These are phyloP conservation scores for Aegilops bicornis DNA, from an alignment of 176 grass and related monocot species.

Conservation along the genomic window DNA sequence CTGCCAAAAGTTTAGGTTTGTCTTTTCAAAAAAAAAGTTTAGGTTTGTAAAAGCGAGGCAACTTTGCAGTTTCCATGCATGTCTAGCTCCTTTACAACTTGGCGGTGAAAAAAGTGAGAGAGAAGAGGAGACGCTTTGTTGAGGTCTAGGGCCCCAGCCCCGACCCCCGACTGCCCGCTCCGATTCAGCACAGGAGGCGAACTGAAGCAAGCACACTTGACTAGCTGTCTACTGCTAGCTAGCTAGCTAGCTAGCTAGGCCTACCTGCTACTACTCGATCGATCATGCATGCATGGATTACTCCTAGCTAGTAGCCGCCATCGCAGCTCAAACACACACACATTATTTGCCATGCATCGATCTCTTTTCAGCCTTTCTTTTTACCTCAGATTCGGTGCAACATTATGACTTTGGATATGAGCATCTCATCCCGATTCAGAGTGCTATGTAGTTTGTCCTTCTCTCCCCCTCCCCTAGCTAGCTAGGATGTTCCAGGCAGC, in stretches of 20 bases:
- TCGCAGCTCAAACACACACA: not conserved
- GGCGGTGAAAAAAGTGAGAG: not conserved
- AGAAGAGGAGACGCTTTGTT: not conserved
- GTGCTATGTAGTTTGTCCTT: not conserved
- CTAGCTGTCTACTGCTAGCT: not conserved
- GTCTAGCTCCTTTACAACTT: not conserved
- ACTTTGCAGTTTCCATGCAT: slow-evolving; percentile 32
- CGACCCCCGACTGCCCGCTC: not conserved
- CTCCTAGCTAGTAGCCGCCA: not conserved
- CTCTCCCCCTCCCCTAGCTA: not conserved
- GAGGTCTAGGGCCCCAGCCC: not conserved
- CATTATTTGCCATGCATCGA: not conserved
- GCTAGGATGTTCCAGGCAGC: not conserved
- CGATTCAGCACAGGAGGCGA: not conserved
- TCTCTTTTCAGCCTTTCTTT: slow-evolving; percentile 34
- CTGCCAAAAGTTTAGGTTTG: slow-evolving; percentile 20
- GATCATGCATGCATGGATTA: not conserved
- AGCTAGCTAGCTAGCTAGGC: not conserved
- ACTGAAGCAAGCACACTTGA: not conserved
- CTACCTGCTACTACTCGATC: slow-evolving; percentile 11
- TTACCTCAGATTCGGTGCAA: slow-evolving; percentile 9
- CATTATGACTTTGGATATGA: not conserved
- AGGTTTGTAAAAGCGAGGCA: slow-evolving; percentile 24
- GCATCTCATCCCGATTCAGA: not conserved
- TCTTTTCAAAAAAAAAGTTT: not conserved